Evolutionary conservation across 139 green algal genomes (phyloP), one percentile per base, ranked within the genome.

Genomic region (Coelastrella sp.): DNA sequence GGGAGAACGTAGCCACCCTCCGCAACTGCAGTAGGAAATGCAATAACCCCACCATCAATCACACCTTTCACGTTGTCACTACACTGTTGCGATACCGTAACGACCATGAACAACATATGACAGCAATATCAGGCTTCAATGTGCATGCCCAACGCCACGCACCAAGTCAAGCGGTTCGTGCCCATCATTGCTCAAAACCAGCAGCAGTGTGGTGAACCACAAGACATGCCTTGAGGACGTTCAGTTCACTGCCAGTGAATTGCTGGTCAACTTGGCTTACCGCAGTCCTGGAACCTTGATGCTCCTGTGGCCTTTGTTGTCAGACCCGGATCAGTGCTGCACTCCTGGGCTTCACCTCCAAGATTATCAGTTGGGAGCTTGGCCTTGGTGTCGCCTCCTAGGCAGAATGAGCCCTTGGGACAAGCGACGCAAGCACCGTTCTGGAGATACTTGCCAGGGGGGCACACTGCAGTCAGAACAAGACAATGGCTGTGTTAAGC

Each of bases 11-110:
- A 76, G 9, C 67, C 67, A 35, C 21, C 67, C 8, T 21, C 6
- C 3, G 67, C 67, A 53, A 76, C 67, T 76, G 67, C 67, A 76
- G 13, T 3, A 21, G 34, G n/a, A n/a, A n/a, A n/a, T n/a, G n/a
- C n/a, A n/a, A n/a, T n/a, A n/a, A n/a, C n/a, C n/a, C n/a, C n/a
- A n/a, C n/a, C n/a, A n/a, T n/a, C n/a, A n/a, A n/a, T n/a, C n/a
- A n/a, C n/a, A n/a, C n/a, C n/a, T n/a, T n/a, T n/a, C n/a, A n/a
- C n/a, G n/a, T n/a, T n/a, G n/a, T n/a, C n/a, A n/a, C n/a, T n/a
- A n/a, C n/a, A n/a, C n/a, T n/a, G n/a, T n/a, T n/a, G n/a, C n/a
- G n/a, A n/a, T n/a, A n/a, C n/a, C n/a, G n/a, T n/a, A n/a, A n/a
- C n/a, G n/a, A n/a, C n/a, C n/a, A n/a, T n/a, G n/a, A n/a, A n/a